Conservation (phyloP, 179 eudicot genomes). For the Sideroxylon spinosum region DNA sequence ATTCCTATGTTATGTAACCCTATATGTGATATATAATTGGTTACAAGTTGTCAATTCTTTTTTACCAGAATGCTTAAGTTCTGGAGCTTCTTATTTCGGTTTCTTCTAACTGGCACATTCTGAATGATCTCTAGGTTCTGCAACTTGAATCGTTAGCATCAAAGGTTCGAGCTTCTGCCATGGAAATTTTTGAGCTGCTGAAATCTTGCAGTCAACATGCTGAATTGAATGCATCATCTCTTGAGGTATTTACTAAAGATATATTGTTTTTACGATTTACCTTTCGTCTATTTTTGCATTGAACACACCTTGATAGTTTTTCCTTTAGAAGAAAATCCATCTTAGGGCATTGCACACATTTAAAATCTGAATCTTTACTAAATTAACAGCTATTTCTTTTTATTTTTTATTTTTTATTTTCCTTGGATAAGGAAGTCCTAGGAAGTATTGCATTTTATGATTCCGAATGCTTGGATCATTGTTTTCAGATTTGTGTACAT, state of each 20-base stretch:
- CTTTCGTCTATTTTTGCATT: neutral
- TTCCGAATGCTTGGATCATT: conserved; percentile 8
- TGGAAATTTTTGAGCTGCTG: conserved; percentile 57
- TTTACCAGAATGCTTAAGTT: neutral
- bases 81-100: conserved; percentile 7
- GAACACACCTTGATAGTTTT: neutral
- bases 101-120: conserved; percentile 7
- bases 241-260: conserved; percentile 51
- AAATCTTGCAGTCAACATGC: conserved; percentile 45
- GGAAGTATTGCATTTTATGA: neutral
- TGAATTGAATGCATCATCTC: conserved; percentile 58
- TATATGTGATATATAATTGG: conserved; percentile 5
- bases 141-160: conserved; percentile 59
- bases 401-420: neutral
- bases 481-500: conserved; percentile 54
- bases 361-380: neutral
- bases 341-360: neutral
- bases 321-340: conserved; percentile 8
- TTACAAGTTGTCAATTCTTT: neutral
- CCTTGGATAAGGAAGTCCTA: neutral
- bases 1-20: neutral
- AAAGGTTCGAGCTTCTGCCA: conserved; percentile 43
- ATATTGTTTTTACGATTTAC: neutral
- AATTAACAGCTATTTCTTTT: neutral
- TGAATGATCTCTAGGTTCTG: conserved; percentile 51